These are phyloP conservation scores for Thelephora ganbajun DNA, from an alignment of 768 basidiomycete genomes.

Conservation along the genomic window DNA sequence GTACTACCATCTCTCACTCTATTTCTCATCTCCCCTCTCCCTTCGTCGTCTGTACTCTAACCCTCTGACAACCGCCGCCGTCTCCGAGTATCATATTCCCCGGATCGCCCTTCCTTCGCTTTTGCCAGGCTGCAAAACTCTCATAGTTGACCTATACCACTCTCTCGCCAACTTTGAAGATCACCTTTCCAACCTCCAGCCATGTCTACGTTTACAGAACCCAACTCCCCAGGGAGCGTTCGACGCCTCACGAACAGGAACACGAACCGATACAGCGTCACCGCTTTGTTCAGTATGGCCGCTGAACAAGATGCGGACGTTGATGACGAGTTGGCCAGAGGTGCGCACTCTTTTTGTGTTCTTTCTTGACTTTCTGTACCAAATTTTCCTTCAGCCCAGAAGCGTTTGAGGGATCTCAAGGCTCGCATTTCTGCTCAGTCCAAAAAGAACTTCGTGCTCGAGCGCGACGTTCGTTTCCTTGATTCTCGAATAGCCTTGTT, in stretches of 20 bases:
- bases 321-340: constrained; percentile 91
- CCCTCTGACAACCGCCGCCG: not conserved
- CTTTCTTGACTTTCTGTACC: constrained; percentile 2
- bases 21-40: not conserved
- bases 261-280: constrained; percentile 93
- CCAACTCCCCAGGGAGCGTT: constrained; percentile 43
- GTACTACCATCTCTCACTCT: too few species aligned
- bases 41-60: not conserved
- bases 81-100: not conserved
- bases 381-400: constrained; percentile 59
- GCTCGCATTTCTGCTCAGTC: constrained; percentile 95
- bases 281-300: constrained; percentile 92
- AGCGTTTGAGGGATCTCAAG: constrained; percentile 91
- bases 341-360: constrained; percentile 27
- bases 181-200: constrained; percentile 6
- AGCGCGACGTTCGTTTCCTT: constrained; percentile 95
- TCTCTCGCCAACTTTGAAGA: constrained; percentile 12
- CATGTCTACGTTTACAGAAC: constrained; percentile 8
- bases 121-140: constrained; percentile 24
- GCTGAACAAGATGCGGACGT: constrained; percentile 98
- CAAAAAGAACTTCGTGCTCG: constrained; percentile 99
- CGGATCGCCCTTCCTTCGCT: constrained; percentile 6
- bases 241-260: constrained; percentile 82
- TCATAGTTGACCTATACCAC: constrained; percentile 4
- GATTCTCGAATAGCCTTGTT: constrained; percentile 94